These are phyloP conservation scores for Rubus idaeus DNA, from an alignment of 306 rosid genomes.

Conservation along the genomic window DNA sequence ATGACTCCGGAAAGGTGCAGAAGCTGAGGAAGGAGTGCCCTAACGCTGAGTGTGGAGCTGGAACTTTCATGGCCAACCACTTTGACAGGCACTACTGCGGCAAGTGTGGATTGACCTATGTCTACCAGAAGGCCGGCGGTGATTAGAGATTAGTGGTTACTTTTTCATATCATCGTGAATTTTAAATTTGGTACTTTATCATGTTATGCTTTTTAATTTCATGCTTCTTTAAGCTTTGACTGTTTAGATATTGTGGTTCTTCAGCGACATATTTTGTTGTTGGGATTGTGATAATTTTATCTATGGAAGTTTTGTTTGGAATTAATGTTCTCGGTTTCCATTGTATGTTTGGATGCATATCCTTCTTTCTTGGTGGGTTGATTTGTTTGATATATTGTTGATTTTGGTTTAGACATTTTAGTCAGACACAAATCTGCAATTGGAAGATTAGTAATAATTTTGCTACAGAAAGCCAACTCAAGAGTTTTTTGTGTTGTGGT, in stretches of 20 bases:
- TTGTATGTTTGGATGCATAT: neutral
- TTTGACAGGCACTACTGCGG: conserved; percentile 94
- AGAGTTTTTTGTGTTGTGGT: too few species aligned
- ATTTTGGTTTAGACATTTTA: too few species aligned
- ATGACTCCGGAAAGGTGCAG: conserved; percentile 83
- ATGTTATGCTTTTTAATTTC: neutral
- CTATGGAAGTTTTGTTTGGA: neutral
- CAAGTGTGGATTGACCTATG: conserved; percentile 87
- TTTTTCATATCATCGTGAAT: neutral
- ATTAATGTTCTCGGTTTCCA: neutral
- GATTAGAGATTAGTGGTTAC: conserved; percentile 31
- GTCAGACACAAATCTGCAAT: too few species aligned
- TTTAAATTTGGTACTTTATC: neutral
- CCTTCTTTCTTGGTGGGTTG: neutral
- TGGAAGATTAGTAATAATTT: too few species aligned
- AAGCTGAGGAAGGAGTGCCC: conserved; percentile 95
- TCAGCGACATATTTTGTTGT: neutral
- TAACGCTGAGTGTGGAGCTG: conserved; percentile 83
- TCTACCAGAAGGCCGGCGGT: conserved; percentile 78
- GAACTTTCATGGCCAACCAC: conserved; percentile 94
- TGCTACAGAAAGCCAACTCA: too few species aligned
- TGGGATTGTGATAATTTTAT: neutral
- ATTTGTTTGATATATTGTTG: neutral
- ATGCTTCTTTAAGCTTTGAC: neutral
- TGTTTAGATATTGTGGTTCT: neutral